A percentile compares a stretch with the other conserved stretches of the same genome.
Evolutionary conservation across 768 basidiomycete species (phyloP).

Genomic region (Mycena latifolia): DNA sequence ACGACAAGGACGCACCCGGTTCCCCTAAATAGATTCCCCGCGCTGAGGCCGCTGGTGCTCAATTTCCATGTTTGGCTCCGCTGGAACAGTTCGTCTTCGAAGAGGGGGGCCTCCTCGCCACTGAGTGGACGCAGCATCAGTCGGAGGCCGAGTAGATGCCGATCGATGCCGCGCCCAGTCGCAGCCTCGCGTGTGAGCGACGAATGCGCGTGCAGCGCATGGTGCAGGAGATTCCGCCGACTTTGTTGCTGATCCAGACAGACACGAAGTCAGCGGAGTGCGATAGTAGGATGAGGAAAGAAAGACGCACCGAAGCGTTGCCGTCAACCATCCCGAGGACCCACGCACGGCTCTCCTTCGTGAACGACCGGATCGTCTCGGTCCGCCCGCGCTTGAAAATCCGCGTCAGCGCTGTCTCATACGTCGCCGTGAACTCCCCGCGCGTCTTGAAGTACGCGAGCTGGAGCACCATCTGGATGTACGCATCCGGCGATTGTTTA

Average conservation of each 20-base stretch:
- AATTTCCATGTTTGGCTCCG: slow-evolving; percentile 88
- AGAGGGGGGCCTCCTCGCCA: slow-evolving; percentile 71
- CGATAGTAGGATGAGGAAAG: neutral
- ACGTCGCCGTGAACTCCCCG: slow-evolving; percentile 85
- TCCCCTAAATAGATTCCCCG: slow-evolving; percentile 87
- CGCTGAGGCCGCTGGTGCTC: slow-evolving; percentile 90
- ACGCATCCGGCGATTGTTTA: slow-evolving; percentile 80
- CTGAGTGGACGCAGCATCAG: slow-evolving; percentile 68
- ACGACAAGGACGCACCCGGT: slow-evolving; percentile 71
- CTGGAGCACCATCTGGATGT: slow-evolving; percentile 92
- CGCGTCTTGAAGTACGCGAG: slow-evolving; percentile 90
- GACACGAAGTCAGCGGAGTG: neutral
- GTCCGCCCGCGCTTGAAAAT: slow-evolving; percentile 91
- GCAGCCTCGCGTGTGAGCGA: slow-evolving; percentile 82
- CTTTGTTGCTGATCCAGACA: slow-evolving; percentile 45
- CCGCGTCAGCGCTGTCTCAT: slow-evolving; percentile 93
- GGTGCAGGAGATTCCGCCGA: slow-evolving; percentile 65
- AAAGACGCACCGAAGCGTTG: slow-evolving; percentile 55
- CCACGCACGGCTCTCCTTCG: slow-evolving; percentile 79
- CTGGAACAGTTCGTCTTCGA: slow-evolving; percentile 83
- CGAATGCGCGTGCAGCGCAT: slow-evolving; percentile 79
- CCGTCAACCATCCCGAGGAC: slow-evolving; percentile 81
- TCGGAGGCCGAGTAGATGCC: slow-evolving; percentile 89
- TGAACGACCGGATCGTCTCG: slow-evolving; percentile 87
- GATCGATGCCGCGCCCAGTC: slow-evolving; percentile 87